Conservation (phyloP, 2,329 filamentous ascomycete genomes). For the Cladosporium sp. region DNA sequence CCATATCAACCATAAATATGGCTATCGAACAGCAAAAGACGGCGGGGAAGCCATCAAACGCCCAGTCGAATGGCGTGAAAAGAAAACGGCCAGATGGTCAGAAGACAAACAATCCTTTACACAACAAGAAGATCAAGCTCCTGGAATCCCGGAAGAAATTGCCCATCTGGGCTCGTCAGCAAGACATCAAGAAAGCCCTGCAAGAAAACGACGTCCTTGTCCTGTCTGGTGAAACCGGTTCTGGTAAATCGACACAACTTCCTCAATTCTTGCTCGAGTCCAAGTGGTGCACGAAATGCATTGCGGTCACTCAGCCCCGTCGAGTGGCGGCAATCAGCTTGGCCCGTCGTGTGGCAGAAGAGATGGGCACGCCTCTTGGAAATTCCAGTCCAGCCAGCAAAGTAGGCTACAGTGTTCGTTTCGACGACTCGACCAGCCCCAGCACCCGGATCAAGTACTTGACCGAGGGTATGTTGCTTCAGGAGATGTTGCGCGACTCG, state of each 20-base stretch:
- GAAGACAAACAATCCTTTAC: conserved; percentile 22
- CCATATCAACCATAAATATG: neutral
- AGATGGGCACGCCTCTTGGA: conserved; percentile 69
- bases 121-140: conserved; percentile 32
- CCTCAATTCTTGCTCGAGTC: conserved; percentile 84
- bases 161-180: conserved; percentile 76
- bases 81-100: conserved; percentile 23
- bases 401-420: conserved; percentile 93
- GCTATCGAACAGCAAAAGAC: neutral
- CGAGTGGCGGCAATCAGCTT: conserved; percentile 91
- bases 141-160: conserved; percentile 61
- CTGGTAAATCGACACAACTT: conserved; percentile 94
- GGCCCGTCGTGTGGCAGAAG: conserved; percentile 82
- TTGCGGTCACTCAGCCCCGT: conserved; percentile 92
- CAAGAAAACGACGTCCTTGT: conserved; percentile 70
- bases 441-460: conserved; percentile 89
- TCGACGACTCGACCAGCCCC: conserved; percentile 81
- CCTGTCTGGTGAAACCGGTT: conserved; percentile 90
- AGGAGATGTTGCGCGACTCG: conserved; percentile 87
- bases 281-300: conserved; percentile 79
- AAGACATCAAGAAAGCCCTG: conserved; percentile 68
- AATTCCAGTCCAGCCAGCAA: conserved; percentile 59
- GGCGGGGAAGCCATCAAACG: neutral
- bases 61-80: conserved; percentile 24
- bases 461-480: conserved; percentile 93